Evolutionary conservation across 148 eudicot species (phyloP), one percentile per base, ranked within the genome.

Genomic region (Gaultheria prostrata): DNA sequence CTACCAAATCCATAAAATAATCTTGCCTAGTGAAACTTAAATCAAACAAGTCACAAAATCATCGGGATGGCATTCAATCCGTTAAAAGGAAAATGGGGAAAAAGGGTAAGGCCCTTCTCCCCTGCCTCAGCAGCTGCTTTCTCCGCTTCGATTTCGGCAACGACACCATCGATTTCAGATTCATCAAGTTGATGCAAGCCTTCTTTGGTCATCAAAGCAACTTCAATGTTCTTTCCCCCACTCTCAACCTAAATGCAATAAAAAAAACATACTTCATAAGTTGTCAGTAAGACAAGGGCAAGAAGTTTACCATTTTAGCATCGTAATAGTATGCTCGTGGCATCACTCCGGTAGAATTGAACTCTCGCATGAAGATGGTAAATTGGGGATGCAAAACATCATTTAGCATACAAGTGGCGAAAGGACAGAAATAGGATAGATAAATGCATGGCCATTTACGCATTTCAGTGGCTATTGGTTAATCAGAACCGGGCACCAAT

Each of bases 201-300:
- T 14, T 90, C 97, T 85, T 89, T 94, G 15, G 91, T 97, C 99
- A 97, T 97, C 45, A 97, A 95, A 43, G 94, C 99, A 81, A 94
- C 95, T 89, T 97, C 99, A 70, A 97, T 90, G 90, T 94, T 97
- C 93, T 97, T 97, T 59, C 99, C 99, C 57, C 99, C 98, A 79
- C 99, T 97, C 88, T 94, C 99, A 51, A 97, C 99, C 99, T 97
- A 74, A 63, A 82, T n/a, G 48, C 46, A 83, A n/a, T 7, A 15
- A 85, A 24, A 82, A 76, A n/a, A n/a, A 28, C 30, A 4, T 15
- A 56, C n/a, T 18, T 76, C 81, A 81, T 65, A 61, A 73, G 32
- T 54, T 20, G 76, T n/a, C 33, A 9, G 12, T 8, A 74, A 54
- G 1, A 82, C 7, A 17, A 20, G 21, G 30, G 57, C 33, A 43